These are phyloP conservation scores for Sherardia arvensis DNA, from an alignment of 257 asterid genomes.

Conservation along the genomic window DNA sequence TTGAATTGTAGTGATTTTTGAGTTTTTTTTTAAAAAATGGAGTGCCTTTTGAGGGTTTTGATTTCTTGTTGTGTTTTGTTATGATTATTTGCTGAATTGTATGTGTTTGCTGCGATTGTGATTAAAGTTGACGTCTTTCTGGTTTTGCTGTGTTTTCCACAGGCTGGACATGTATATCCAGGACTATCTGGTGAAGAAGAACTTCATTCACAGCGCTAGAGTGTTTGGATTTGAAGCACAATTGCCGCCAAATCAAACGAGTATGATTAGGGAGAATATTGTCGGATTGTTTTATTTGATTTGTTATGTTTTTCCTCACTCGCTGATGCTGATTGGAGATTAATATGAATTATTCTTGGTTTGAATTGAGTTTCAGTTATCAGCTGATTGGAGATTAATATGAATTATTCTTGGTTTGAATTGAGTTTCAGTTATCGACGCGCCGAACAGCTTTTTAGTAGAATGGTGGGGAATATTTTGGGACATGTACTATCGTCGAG, in stretches of 20 bases:
- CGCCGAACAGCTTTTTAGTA: slow-evolving; percentile 30
- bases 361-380: slow-evolving; percentile 15
- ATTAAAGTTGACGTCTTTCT: not conserved
- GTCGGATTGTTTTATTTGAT: not conserved
- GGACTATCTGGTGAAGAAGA: slow-evolving; percentile 25
- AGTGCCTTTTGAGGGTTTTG: not conserved
- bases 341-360: not conserved
- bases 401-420: not conserved
- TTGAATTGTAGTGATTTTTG: not conserved
- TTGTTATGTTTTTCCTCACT: not conserved
- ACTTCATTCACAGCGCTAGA: slow-evolving; percentile 16
- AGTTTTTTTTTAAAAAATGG: too few relatives aligned
- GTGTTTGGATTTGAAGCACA: slow-evolving; percentile 21
- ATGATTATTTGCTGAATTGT: not conserved
- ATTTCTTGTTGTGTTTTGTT: not conserved
- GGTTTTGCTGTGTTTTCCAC: not conserved
- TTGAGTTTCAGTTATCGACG: slow-evolving; percentile 21
- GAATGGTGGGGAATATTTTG: slow-evolving; percentile 51
- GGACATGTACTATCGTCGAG: slow-evolving; percentile 19
- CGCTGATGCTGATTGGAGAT: not conserved
- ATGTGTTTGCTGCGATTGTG: not conserved
- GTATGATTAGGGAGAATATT: slow-evolving; percentile 9
- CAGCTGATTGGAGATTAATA: not conserved
- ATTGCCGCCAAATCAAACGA: slow-evolving; percentile 10
- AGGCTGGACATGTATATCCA: slow-evolving; percentile 26